Evolutionary conservation across 2,329 filamentous ascomycete species (phyloP).

Genomic region (Colletotrichum godetiae): DNA sequence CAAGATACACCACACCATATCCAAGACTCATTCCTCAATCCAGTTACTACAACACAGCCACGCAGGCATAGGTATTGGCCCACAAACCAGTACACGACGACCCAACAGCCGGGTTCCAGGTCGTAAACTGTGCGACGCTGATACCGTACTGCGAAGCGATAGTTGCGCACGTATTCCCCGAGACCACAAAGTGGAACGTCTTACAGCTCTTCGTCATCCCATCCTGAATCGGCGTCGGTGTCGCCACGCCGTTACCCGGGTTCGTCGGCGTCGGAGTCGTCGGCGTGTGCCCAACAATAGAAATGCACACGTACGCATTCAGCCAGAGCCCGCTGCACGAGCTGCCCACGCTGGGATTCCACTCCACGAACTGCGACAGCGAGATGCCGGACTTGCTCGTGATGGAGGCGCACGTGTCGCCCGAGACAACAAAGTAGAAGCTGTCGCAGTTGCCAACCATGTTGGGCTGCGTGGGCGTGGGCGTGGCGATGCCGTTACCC

Average conservation of each 20-base stretch:
- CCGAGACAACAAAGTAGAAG: conserved; percentile 29
- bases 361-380: conserved; percentile 38
- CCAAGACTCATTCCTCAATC: too few species aligned
- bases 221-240: conserved; percentile 22
- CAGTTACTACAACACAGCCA: neutral
- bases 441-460: conserved; percentile 37
- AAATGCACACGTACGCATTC: neutral
- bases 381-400: conserved; percentile 37
- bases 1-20: too few species aligned
- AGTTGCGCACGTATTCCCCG: conserved; percentile 18
- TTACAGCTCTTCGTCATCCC: too few species aligned
- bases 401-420: conserved; percentile 30
- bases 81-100: conserved; percentile 40
- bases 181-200: too few species aligned
- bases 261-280: conserved; percentile 25
- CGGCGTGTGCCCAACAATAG: conserved; percentile 14
- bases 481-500: conserved; percentile 15
- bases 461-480: conserved; percentile 33
- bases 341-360: conserved; percentile 36
- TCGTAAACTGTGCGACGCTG: conserved; percentile 37
- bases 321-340: too few species aligned
- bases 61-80: conserved; percentile 26
- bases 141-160: conserved; percentile 34
- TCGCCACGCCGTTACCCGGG: too few species aligned
- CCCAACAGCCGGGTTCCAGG: conserved; percentile 45